These are phyloP conservation scores for Suhomyces yuchorum DNA, from an alignment of 1,139 yeast genomes.

Conservation along the genomic window DNA sequence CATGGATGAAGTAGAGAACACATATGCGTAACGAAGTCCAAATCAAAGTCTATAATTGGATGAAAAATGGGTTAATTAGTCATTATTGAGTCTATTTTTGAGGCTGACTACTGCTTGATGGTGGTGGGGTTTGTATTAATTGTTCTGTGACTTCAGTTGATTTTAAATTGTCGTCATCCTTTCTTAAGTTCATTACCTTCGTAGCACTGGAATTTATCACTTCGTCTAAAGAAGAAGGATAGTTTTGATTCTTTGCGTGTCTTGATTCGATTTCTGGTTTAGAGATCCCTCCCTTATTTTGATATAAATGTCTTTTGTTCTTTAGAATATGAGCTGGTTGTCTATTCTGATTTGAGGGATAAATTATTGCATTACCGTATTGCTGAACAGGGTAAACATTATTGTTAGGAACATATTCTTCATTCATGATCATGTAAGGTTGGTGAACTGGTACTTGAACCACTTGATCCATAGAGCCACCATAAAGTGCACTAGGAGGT, in stretches of 20 bases:
- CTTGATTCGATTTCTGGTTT: conserved; percentile 15
- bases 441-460: conserved; percentile 16
- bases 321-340: conserved; percentile 23
- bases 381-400: conserved; percentile 17
- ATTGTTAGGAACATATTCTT: conserved; percentile 18
- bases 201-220: conserved; percentile 22
- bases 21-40: conserved; percentile 6
- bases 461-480: conserved; percentile 18
- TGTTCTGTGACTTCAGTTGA: conserved; percentile 16
- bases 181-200: conserved; percentile 18
- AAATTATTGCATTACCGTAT: conserved; percentile 15
- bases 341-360: conserved; percentile 15
- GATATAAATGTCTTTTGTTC: conserved; percentile 27
- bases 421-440: conserved; percentile 19
- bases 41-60: conserved; percentile 7
- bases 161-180: conserved; percentile 15
- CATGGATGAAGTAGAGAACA: conserved; percentile 9
- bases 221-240: conserved; percentile 19
- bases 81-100: conserved; percentile 13
- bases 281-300: conserved; percentile 14
- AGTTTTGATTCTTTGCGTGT: conserved; percentile 7
- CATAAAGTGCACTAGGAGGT: conserved; percentile 14
- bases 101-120: conserved; percentile 19
- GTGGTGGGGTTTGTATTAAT: conserved; percentile 26
- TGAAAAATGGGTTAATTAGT: conserved; percentile 1